Conservation (phyloP, 352 stramenopile genomes). For the Nothophytophthora sp. region DNA sequence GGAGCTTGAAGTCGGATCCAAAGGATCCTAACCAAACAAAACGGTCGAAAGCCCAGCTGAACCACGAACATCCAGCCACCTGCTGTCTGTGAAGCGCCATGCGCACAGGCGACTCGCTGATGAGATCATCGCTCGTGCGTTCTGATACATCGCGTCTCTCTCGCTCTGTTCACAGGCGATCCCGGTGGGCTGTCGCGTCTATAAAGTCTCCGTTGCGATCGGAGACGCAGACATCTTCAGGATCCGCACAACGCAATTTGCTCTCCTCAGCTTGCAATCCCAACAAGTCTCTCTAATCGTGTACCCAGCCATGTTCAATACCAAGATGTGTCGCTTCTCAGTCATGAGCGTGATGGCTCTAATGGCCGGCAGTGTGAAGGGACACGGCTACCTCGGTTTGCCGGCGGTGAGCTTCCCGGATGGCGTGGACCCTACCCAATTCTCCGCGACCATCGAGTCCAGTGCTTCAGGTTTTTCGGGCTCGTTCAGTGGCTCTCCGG, state of each 20-base stretch:
- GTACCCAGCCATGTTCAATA: slow-evolving; percentile 4
- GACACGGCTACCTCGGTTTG: slow-evolving; percentile 35
- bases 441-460: slow-evolving; percentile 38
- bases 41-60: slow-evolving; percentile 2
- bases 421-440: slow-evolving; percentile 38
- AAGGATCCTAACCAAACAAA: too few species aligned
- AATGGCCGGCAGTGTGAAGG: slow-evolving; percentile 13
- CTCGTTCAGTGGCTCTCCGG: slow-evolving; percentile 22
- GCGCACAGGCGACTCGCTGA: slow-evolving; percentile 8
- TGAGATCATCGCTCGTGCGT: slow-evolving; percentile 6
- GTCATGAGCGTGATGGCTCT: slow-evolving; percentile 10
- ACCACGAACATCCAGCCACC: slow-evolving; percentile 12
- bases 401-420: slow-evolving; percentile 26
- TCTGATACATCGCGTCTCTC: slow-evolving; percentile 10
- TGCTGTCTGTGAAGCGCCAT: slow-evolving; percentile 23
- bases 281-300: neutral
- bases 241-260: slow-evolving; percentile 21
- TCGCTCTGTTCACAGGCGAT: too few species aligned
- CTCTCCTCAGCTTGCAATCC: slow-evolving; percentile 13
- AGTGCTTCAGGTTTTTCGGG: slow-evolving; percentile 24
- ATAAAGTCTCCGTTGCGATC: too few species aligned
- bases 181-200: too few species aligned
- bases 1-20: neutral
- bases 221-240: neutral
- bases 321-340: slow-evolving; percentile 10